Base-by-base conservation (phyloP, 129 eudicot genomes). In the carrot (Daucus carota) region DNA sequence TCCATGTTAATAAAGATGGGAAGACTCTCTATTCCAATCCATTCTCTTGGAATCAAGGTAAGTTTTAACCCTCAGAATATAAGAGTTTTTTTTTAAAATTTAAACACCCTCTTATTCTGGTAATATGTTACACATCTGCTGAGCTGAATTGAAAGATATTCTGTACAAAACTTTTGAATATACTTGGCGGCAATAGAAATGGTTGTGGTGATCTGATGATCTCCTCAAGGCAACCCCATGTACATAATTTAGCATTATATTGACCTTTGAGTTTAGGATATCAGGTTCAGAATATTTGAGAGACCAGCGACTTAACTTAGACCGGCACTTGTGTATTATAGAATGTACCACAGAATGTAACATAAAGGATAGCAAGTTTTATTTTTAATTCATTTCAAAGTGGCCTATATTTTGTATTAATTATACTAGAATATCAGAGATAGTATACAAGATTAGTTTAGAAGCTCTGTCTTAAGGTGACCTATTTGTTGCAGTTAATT, bases 41-140 rank as follows among this genome's bases (percentile, higher is more conserved):
- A 20, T 86, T 86, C 74, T 89, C 98, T 71, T 94, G 98, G 98
- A 94, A 89, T 83, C 77, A 82, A 79, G 96, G 98, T 94, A 71
- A 24, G 40, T 26, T 74, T 3, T 65, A 38, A 1, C 22, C 38
- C 70, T 62, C 13, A 28, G 24, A 62, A 1, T n/a, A n/a, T n/a
- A n/a, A n/a, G n/a, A n/a, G n/a, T n/a, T n/a, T n/a, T n/a, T n/a
- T n/a, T n/a, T n/a, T n/a, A n/a, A n/a, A n/a, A n/a, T n/a, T n/a
- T n/a, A n/a, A n/a, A n/a, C n/a, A n/a, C n/a, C 12, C 4, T 18
- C 18, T 22, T 0, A 13, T 12, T 62, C 0, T 62, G 26, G 14
- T 24, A 26, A 60, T 1, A 13, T 62, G 20, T 3, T 10, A 0
- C 68, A 62, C 68, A 29, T 18, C 68, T 29, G 36, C 16, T 28